These are phyloP conservation scores for Populus hybrid DNA, from an alignment of 441 rosid genomes.

Conservation along the genomic window DNA sequence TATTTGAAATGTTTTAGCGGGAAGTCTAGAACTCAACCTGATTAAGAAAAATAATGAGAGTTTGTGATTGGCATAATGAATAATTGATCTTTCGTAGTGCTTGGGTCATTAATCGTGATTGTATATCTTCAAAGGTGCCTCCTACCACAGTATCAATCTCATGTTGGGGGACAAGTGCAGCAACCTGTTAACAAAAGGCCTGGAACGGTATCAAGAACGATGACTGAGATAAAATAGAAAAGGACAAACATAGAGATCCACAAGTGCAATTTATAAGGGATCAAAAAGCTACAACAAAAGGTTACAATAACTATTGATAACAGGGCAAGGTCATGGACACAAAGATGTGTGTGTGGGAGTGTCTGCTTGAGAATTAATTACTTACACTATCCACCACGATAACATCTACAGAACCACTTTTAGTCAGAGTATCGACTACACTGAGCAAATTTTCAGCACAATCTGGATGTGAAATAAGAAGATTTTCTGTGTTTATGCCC, in stretches of 20 bases:
- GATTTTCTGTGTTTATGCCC: conserved; percentile 71
- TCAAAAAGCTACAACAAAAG: background rate
- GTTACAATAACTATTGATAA: background rate
- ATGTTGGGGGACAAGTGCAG: conserved; percentile 77
- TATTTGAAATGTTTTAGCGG: no score
- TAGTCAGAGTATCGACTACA: conserved; percentile 68
- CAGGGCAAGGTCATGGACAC: background rate
- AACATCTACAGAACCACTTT: conserved; percentile 27
- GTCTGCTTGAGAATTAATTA: background rate
- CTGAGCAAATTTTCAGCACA: conserved; percentile 87
- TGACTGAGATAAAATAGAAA: background rate
- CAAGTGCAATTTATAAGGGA: background rate
- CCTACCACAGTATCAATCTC: conserved; percentile 64
- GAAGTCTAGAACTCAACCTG: conserved; percentile 47
- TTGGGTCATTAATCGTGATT: conserved; percentile 70
- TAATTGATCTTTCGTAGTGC: conserved; percentile 74
- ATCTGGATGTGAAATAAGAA: conserved; percentile 75
- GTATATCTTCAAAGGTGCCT: conserved; percentile 43
- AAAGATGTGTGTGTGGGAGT: background rate
- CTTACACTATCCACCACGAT: conserved; percentile 50
- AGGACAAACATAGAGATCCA: background rate
- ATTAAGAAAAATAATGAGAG: conserved; percentile 78
- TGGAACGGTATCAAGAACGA: background rate
- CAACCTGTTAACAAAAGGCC: conserved; percentile 46
- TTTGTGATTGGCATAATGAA: conserved; percentile 57